phyloP scores from a whole-genome alignment of 495 filamentous ascomycete species.

The Saxophila tyrrhenica region DNA sequence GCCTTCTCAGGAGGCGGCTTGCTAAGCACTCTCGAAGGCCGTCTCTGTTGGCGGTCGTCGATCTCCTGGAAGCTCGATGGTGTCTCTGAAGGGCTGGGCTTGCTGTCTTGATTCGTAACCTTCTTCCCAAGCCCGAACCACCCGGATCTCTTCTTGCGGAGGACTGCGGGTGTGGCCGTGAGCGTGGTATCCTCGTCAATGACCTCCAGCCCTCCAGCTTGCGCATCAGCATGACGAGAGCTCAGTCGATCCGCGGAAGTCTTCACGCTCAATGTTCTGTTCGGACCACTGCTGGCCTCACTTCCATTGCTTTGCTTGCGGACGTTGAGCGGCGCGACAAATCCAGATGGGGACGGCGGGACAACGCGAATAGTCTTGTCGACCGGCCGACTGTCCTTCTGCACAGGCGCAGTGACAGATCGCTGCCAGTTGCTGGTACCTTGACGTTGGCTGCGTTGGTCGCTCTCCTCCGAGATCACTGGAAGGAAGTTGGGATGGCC shows the following conservation, averaged over 20 bases:
- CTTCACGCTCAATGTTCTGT: conserved; percentile 7
- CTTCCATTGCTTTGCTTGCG: conserved; percentile 29
- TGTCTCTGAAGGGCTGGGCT: neutral
- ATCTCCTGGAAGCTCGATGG: conserved; percentile 12
- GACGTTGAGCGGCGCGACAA: conserved; percentile 31
- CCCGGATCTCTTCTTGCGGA: conserved; percentile 29
- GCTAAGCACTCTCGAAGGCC: neutral
- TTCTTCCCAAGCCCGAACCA: conserved; percentile 28
- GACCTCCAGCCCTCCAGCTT: conserved; percentile 7
- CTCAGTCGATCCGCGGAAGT: conserved; percentile 9
- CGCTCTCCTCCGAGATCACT: conserved; percentile 30
- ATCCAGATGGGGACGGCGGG: conserved; percentile 23
- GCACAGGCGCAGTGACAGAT: conserved; percentile 29
- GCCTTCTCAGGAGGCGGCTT: conserved; percentile 5
- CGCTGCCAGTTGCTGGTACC: conserved; percentile 21
- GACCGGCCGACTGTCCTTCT: conserved; percentile 12
- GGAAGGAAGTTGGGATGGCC: conserved; percentile 25
- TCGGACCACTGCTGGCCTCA: conserved; percentile 10
- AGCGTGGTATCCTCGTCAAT: conserved; percentile 14
- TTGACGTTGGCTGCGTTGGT: conserved; percentile 19
- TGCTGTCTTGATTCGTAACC: neutral
- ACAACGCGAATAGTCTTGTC: conserved; percentile 31
- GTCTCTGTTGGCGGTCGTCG: conserved; percentile 21
- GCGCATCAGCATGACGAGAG: conserved; percentile 6
- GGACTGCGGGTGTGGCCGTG: conserved; percentile 1